Evolutionary conservation across 495 filamentous ascomycete genomes (phyloP), one percentile per base, ranked within the genome.

Genomic region (Neurospora sublineolata): DNA sequence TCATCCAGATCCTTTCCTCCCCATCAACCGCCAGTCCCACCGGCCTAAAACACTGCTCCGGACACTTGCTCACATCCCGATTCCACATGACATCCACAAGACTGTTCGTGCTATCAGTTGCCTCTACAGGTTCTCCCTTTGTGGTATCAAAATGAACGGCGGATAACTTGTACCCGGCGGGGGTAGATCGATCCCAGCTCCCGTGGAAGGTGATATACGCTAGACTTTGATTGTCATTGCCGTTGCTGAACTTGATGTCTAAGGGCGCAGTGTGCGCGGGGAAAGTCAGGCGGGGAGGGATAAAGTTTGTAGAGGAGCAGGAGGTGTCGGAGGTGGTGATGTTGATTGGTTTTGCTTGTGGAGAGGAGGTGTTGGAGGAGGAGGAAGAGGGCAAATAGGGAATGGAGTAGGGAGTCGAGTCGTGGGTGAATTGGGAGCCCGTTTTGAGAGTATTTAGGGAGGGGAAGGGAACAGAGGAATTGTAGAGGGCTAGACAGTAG

Each of bases 401-500:
- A 7, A 64, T 30, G 14, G 52, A 64, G 27, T 64, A 64, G 7
- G 52, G 52, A 2, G 52, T 64, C 27, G 27, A 64, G 7, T 73
- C 46, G 27, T 79, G 71, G 8, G 80, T 71, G 70, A 85, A 85
- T 42, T 83, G 83, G 37, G 78, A 72, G 37, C 83, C 82, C n/a
- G 78, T 73, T 14, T 52, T 69, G 37, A 83, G 72, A 30, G 69
- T 46, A 20, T 73, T 75, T 0, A 70, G 42, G 2, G 74, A 69
- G 27, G 79, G 74, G 37, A 83, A 70, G 10, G 73, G 78, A 30
- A 36, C 73, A 73, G 73, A 74, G 10, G 83, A 83, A 74, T 82
- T 78, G 89, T 89, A 93, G 4, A 89, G 83, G 0, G 91, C 82
- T 73, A 87, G 89, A 77, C 91, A 93, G 20, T 80, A 74, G 7